phyloP scores from a whole-genome alignment of 257 asterid species.

The Prunella vulgaris region DNA sequence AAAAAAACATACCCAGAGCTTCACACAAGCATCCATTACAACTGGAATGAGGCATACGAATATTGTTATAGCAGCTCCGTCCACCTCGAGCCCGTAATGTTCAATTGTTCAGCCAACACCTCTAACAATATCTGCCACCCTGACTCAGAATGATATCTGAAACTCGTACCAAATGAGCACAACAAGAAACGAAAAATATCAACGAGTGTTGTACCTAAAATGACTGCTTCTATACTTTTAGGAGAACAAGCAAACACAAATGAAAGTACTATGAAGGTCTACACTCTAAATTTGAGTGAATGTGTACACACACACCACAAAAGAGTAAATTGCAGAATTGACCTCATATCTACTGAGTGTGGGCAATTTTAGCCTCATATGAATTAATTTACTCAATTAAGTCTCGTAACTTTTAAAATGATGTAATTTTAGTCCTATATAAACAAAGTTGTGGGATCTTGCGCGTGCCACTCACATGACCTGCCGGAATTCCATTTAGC shows the following conservation, averaged over 20 bases:
- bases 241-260: neutral
- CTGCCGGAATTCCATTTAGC: too few relatives aligned
- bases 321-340: too few relatives aligned
- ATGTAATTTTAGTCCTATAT: too few relatives aligned
- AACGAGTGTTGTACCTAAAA: neutral
- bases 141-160: too few relatives aligned
- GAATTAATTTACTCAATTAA: too few relatives aligned
- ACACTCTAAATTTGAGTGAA: neutral
- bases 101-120: conserved; percentile 61
- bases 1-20: conserved; percentile 76
- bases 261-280: neutral
- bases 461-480: too few relatives aligned
- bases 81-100: conserved; percentile 85
- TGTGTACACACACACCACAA: neutral
- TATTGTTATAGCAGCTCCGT: conserved; percentile 57
- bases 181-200: conserved; percentile 27
- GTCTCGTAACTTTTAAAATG: too few relatives aligned
- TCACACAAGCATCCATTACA: conserved; percentile 76
- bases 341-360: too few relatives aligned
- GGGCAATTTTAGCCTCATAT: too few relatives aligned
- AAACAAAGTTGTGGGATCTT: too few relatives aligned
- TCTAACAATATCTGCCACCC: conserved; percentile 90
- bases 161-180: conserved; percentile 94
- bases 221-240: neutral
- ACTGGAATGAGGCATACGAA: conserved; percentile 80